Percentiles rank a stretch among this genome's conserved stretches.
Evolutionary conservation across 2,329 filamentous ascomycete species (phyloP).

Genomic region (Onygenales sp.): DNA sequence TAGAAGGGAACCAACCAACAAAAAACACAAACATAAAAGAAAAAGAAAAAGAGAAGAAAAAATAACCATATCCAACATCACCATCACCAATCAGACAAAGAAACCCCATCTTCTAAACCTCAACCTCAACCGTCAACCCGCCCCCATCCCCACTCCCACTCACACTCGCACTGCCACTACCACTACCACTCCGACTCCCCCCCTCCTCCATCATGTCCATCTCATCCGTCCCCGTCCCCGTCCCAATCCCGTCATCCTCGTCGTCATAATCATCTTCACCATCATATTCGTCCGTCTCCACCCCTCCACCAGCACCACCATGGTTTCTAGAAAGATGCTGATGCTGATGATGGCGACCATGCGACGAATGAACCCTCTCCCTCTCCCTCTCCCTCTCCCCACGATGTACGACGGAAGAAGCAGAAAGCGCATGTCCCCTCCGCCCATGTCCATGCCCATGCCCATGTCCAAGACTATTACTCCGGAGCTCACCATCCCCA

Average conservation of each 20-base stretch:
- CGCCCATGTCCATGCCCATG: not conserved
- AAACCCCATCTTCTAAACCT: conserved; percentile 6
- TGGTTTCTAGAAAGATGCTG: not conserved
- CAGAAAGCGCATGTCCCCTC: not conserved
- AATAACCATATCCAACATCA: not conserved
- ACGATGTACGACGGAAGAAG: not conserved
- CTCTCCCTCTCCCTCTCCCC: not conserved
- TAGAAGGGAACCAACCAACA: not conserved
- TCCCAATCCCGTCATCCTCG: conserved; percentile 9
- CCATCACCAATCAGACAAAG: not conserved
- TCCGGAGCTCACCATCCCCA: too few species aligned
- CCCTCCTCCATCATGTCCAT: not conserved
- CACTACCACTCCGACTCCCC: not conserved
- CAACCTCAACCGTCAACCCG: conserved; percentile 13
- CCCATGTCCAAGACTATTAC: too few species aligned
- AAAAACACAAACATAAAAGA: not conserved
- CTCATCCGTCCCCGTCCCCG: conserved; percentile 11
- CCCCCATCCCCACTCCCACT: conserved; percentile 1
- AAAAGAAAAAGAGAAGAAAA: too few species aligned
- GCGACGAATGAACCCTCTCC: not conserved
- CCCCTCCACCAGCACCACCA: conserved; percentile 43
- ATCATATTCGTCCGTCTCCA: conserved; percentile 9
- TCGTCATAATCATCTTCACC: conserved; percentile 9
- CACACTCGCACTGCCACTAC: not conserved
- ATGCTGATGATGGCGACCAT: not conserved